phyloP scores from a whole-genome alignment of 768 basidiomycete genomes.

The Chalciporus pseudorubinellus region DNA sequence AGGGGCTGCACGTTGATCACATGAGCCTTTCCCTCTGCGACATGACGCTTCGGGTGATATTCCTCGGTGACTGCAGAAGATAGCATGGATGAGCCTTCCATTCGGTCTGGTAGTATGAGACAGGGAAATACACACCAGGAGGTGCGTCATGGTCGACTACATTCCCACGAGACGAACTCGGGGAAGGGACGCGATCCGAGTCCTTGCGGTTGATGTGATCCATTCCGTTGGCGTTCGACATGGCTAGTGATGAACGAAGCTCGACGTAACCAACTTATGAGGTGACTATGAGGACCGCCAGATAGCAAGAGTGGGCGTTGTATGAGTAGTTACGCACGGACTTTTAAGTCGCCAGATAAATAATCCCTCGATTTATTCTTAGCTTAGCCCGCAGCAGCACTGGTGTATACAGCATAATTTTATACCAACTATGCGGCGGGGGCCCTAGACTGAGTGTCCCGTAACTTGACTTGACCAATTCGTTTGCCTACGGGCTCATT shows the following conservation, averaged over 20 bases:
- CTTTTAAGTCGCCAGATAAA: too few species aligned
- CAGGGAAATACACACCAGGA: slow-evolving; percentile 44
- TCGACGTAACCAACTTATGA: slow-evolving; percentile 17
- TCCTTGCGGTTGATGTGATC: slow-evolving; percentile 46
- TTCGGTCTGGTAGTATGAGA: slow-evolving; percentile 1
- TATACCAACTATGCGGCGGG: too few species aligned
- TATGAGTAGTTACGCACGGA: too few species aligned
- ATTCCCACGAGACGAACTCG: slow-evolving; percentile 45
- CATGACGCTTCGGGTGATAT: slow-evolving; percentile 34
- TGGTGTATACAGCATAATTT: too few species aligned
- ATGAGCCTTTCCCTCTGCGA: slow-evolving; percentile 31
- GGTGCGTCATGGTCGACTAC: slow-evolving; percentile 74
- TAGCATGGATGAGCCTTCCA: slow-evolving; percentile 14
- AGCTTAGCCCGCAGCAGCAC: too few species aligned
- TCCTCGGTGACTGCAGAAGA: slow-evolving; percentile 69
- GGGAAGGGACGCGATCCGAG: slow-evolving; percentile 47
- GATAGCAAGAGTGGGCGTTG: too few species aligned
- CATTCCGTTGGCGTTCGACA: slow-evolving; percentile 27
- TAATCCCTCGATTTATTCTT: too few species aligned
- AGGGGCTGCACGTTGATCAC: slow-evolving; percentile 83
- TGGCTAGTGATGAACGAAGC: not conserved
- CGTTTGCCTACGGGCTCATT: too few species aligned
- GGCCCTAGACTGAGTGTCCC: too few species aligned
- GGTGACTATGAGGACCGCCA: not conserved
- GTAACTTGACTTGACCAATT: too few species aligned